phyloP scores from a whole-genome alignment of 371 early-diverging fungal genomes.

The Apophysomyces ossiformis region DNA sequence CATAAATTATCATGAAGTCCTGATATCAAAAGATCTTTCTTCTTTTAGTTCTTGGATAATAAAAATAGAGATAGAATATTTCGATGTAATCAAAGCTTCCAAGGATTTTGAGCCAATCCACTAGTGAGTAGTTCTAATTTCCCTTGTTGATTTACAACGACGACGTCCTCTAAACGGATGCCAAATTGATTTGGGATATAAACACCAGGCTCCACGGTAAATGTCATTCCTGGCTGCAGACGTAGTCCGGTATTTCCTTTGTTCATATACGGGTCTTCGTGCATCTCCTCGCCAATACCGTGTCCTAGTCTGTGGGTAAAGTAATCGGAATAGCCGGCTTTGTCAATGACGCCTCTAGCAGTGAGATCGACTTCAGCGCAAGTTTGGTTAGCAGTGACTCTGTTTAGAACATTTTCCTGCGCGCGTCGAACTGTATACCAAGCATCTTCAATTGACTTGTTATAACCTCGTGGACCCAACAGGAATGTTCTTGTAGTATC shows the following conservation, averaged over 20 bases:
- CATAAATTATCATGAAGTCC: conserved; percentile 32
- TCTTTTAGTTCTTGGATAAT: no score
- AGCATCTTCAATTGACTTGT: conserved; percentile 55
- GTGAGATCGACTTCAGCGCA: conserved; percentile 61
- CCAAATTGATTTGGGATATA: conserved; percentile 55
- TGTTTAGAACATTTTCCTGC: conserved; percentile 49
- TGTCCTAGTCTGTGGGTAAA: conserved; percentile 68
- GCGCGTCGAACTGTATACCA: conserved; percentile 61
- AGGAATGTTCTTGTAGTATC: conserved; percentile 64
- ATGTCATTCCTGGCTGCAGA: conserved; percentile 58
- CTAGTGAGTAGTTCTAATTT: conserved; percentile 54
- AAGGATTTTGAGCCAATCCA: conserved; percentile 52
- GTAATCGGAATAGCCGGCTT: conserved; percentile 48
- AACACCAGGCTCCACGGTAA: conserved; percentile 66
- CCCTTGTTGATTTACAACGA: conserved; percentile 56
- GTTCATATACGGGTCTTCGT: conserved; percentile 67
- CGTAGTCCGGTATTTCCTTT: conserved; percentile 50
- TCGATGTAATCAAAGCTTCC: conserved; percentile 37
- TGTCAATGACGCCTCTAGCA: conserved; percentile 49
- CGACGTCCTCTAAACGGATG: conserved; percentile 64
- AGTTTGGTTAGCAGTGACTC: conserved; percentile 27
- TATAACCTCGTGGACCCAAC: conserved; percentile 39
- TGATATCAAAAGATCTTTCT: no score
- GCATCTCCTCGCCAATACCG: conserved; percentile 64
- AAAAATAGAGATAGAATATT: no score